Evolutionary conservation across 2,329 filamentous ascomycete species (phyloP).

Genomic region (Karstenula rhodostoma): DNA sequence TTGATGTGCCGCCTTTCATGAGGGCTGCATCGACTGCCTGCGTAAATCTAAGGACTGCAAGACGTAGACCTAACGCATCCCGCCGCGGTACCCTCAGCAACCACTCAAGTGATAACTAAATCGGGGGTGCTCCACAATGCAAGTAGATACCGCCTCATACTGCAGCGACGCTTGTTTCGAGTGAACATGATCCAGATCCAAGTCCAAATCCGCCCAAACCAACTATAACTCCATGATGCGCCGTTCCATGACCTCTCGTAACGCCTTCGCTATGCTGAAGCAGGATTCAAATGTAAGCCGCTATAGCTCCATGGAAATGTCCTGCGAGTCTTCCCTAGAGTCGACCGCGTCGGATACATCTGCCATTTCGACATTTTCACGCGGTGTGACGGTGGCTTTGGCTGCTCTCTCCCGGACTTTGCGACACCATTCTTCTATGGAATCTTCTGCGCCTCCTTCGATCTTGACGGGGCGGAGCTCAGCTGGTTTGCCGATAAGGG

Average conservation of each 20-base stretch:
- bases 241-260: conserved; percentile 12
- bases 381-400: conserved; percentile 32
- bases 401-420: conserved; percentile 41
- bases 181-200: not conserved
- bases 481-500: conserved; percentile 76
- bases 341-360: conserved; percentile 23
- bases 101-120: not conserved
- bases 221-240: conserved; percentile 21
- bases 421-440: conserved; percentile 70
- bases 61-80: not conserved
- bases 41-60: not conserved
- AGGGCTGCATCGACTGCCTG: not conserved
- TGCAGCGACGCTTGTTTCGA: not conserved
- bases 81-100: not conserved
- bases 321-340: conserved; percentile 30
- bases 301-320: conserved; percentile 37
- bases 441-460: conserved; percentile 77
- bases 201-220: not conserved
- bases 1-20: not conserved
- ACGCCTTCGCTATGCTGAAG: conserved; percentile 49
- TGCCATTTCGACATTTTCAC: conserved; percentile 30
- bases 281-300: conserved; percentile 22
- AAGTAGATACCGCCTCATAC: not conserved
- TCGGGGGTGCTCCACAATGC: not conserved
- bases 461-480: conserved; percentile 78